Percentiles rank a stretch among this genome's conserved stretches.
These are phyloP conservation scores for Artomyces pyxidatus DNA, from an alignment of 768 basidiomycete genomes.

Conservation along the genomic window DNA sequence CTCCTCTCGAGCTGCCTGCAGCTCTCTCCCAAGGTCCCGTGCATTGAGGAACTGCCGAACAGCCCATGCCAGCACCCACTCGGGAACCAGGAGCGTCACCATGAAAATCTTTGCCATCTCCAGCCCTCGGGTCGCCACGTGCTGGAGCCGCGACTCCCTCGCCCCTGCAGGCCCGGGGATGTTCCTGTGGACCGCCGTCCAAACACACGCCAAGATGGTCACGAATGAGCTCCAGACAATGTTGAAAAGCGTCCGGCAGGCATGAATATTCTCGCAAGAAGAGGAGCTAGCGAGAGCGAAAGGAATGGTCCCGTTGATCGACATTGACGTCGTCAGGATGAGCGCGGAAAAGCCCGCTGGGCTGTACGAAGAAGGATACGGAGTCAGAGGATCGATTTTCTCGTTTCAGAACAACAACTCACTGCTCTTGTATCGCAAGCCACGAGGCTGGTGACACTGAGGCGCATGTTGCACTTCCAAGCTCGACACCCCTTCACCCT, in stretches of 20 bases:
- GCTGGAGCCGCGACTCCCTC: not conserved
- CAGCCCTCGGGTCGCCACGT: not conserved
- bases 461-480: too few species aligned
- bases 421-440: too few species aligned
- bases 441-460: too few species aligned
- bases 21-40: not conserved
- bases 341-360: too few species aligned
- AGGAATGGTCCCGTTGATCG: too few species aligned
- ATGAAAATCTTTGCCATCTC: not conserved
- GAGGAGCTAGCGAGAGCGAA: too few species aligned
- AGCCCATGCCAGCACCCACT: not conserved
- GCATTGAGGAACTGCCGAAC: not conserved
- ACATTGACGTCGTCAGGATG: too few species aligned
- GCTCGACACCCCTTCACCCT: too few species aligned
- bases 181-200: constrained; percentile 25
- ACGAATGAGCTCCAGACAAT: constrained; percentile 24
- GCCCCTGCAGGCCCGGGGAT: constrained; percentile 18
- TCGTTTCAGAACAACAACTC: too few species aligned
- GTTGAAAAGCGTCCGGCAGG: not conserved
- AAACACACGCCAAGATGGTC: constrained; percentile 24
- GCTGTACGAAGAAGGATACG: too few species aligned
- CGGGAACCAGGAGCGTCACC: not conserved
- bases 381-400: too few species aligned
- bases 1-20: not conserved
- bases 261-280: not conserved